A percentile compares a stretch with the other conserved stretches of the same genome.
Evolutionary conservation across 2,329 filamentous ascomycete species (phyloP).

Genomic region (Aaosphaeria pasadenensis): DNA sequence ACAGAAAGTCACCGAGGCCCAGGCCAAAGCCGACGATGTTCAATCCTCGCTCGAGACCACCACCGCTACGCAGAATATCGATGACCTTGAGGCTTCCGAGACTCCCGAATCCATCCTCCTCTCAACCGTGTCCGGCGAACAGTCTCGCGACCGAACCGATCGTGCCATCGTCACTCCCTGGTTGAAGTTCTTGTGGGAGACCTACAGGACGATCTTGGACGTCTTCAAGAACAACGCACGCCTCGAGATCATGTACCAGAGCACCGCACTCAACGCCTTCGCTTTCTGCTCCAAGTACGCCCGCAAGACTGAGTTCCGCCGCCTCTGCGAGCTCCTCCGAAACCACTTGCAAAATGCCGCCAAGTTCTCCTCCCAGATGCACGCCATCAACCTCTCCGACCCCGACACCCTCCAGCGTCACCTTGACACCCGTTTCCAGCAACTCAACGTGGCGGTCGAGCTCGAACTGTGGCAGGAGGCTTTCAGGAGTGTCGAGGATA

Average conservation of each 20-base stretch:
- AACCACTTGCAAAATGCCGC: constrained; percentile 99
- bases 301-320: constrained; percentile 98
- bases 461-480: constrained; percentile 98
- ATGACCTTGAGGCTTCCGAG: constrained; percentile 95
- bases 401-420: constrained; percentile 96
- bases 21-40: constrained; percentile 92
- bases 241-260: constrained; percentile 96
- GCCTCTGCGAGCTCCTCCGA: constrained; percentile 94
- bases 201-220: constrained; percentile 95
- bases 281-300: constrained; percentile 98
- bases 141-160: constrained; percentile 95
- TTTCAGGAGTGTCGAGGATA: constrained; percentile 98
- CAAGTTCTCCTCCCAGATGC: constrained; percentile 99
- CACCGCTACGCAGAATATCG: constrained; percentile 71
- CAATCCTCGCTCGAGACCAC: constrained; percentile 81
- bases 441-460: constrained; percentile 96
- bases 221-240: constrained; percentile 99
- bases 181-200: constrained; percentile 99
- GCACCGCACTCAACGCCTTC: constrained; percentile 95
- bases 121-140: constrained; percentile 95
- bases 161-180: constrained; percentile 97
- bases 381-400: constrained; percentile 98
- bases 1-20: constrained; percentile 91
- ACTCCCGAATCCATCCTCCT: constrained; percentile 97
- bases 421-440: constrained; percentile 96